A percentile compares a stretch with the other conserved stretches of the same genome.
These are phyloP conservation scores for Caryopteris hybrid DNA, from an alignment of 305 asterid species.

Conservation along the genomic window DNA sequence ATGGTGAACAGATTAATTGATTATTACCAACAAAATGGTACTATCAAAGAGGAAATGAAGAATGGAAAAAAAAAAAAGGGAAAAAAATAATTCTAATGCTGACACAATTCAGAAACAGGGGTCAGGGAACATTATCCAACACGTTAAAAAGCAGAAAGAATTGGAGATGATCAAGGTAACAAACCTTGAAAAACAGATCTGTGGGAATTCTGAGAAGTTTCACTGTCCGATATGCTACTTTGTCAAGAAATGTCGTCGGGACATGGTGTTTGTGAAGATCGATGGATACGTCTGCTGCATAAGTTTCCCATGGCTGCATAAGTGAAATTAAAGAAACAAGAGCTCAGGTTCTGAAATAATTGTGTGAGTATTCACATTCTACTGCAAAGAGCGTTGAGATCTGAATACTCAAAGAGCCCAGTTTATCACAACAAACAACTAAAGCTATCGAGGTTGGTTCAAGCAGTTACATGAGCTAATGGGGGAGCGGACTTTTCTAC, in stretches of 20 bases:
- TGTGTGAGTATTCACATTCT: neutral
- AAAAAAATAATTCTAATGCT: neutral
- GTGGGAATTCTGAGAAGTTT: conserved; percentile 84
- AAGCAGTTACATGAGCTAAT: neutral
- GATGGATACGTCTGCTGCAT: conserved; percentile 59
- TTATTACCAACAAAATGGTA: neutral
- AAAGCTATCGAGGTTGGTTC: neutral
- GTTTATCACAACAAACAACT: neutral
- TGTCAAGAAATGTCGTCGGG: conserved; percentile 69
- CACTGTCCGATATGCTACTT: conserved; percentile 76
- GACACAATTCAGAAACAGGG: neutral
- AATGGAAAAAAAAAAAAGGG: neutral
- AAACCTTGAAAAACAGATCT: conserved; percentile 74
- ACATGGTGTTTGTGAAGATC: conserved; percentile 87
- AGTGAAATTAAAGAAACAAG: conserved; percentile 3
- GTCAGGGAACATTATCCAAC: neutral
- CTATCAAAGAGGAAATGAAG: too few species aligned
- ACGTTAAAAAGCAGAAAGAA: neutral
- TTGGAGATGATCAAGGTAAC: neutral
- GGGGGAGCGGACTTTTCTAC: neutral
- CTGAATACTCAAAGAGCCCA: neutral
- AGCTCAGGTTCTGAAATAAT: neutral
- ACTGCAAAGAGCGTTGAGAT: conserved; percentile 4
- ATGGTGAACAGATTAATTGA: neutral
- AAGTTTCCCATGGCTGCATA: conserved; percentile 93